Base-by-base conservation (phyloP, 768 basidiomycete species). In the Serendipita sp. region DNA sequence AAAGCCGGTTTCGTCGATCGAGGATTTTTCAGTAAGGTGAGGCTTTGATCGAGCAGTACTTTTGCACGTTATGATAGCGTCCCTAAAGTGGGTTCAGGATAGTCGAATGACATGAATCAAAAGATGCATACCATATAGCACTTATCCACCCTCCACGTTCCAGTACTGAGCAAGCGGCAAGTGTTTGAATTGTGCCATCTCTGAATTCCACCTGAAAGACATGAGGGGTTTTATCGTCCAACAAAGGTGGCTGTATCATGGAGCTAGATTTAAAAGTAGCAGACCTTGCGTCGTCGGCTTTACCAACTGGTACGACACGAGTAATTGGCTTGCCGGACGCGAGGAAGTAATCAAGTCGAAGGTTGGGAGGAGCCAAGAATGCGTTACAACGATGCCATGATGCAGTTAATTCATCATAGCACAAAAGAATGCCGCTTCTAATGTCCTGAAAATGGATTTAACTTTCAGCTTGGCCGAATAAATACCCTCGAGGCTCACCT, bases 81-180 rank as follows among this genome's bases (percentile, higher is more conserved):
- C 48, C 48, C 48, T 51, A 16, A 51, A 16, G 5, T 51, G 16
- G 48, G 16, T 8, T 51, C 48, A 51, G 30, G 7, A 8, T 11
- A 8, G 5, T 32, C 8, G 48, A 51, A 18, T n/a, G 30, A 5
- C 5, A n/a, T 8, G 48, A 5, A 41, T 41, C 13, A 13, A 41
- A 4, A 13, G n/a, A 60, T 8, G 71, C 77, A 70, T 71, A 87
- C 88, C 88, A 89, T 54, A 89, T 81, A 2, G 83, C 80, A 69
- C 84, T 85, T 60, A 89, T 79, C 88, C 88, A 89, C 7, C 78
- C 79, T 2, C 85, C 86, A 62, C 88, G 77, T 65, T 86, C 85
- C 66, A 79, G 77, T 32, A 81, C 79, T 23, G 82, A 82, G 8
- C 75, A 71, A 2, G 81, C 82, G 0, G 85, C 86, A 71, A 89